These are phyloP conservation scores for Leccinum longicurvipes DNA, from an alignment of 768 basidiomycete species.

Conservation along the genomic window DNA sequence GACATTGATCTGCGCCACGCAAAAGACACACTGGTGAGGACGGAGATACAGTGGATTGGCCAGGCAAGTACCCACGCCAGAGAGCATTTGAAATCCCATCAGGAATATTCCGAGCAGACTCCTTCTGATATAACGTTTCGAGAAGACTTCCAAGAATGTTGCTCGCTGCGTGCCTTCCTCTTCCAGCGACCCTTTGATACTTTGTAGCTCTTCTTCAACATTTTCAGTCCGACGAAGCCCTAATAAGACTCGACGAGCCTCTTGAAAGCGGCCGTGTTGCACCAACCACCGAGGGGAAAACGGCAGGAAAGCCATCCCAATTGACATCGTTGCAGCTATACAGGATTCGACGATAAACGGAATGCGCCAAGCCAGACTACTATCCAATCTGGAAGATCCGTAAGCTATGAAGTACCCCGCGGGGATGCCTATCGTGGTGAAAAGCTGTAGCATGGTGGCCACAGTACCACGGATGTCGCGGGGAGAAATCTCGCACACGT, in stretches of 20 bases:
- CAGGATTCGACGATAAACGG: constrained; percentile 27
- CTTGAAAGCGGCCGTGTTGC: constrained; percentile 29
- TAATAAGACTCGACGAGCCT: constrained; percentile 32
- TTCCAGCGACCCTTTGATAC: constrained; percentile 22
- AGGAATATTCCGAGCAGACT: constrained; percentile 42
- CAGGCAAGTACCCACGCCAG: constrained; percentile 18
- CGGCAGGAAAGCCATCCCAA: constrained; percentile 24
- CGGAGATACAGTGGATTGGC: background rate
- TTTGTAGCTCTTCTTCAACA: constrained; percentile 21
- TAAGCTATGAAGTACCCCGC: constrained; percentile 31
- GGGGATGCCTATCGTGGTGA: constrained; percentile 43
- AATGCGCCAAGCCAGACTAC: constrained; percentile 26
- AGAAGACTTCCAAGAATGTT: constrained; percentile 28
- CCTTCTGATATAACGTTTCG: constrained; percentile 29
- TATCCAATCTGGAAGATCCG: constrained; percentile 19
- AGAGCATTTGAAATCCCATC: constrained; percentile 43
- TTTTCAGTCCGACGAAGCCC: constrained; percentile 9
- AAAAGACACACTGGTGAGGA: background rate
- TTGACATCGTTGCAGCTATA: constrained; percentile 14
- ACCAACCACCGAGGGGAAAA: constrained; percentile 29
- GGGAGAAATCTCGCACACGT: constrained; percentile 43
- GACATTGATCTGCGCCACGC: constrained; percentile 23
- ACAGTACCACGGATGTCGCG: constrained; percentile 39
- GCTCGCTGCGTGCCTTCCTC: constrained; percentile 17
- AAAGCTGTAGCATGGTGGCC: constrained; percentile 40